Base-by-base conservation (phyloP, 2,329 filamentous ascomycete species). In the Corinectria fuckeliana region DNA sequence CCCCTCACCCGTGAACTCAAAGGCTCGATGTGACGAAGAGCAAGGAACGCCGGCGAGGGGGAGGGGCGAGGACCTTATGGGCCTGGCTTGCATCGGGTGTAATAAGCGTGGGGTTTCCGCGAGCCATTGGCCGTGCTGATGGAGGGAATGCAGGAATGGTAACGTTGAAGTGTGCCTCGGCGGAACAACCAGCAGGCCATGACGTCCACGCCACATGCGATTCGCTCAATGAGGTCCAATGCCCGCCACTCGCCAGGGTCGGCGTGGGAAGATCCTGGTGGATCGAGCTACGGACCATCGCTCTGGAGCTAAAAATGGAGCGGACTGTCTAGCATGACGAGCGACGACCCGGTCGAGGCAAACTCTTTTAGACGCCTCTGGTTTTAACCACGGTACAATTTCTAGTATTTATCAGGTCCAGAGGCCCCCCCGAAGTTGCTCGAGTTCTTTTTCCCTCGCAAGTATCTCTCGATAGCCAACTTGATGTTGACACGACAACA, bases 401-500 rank as follows among this genome's bases (percentile, higher is more conserved):
- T n/a, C n/a, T n/a, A n/a, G n/a, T 59, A 60, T 69, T 61, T 64
- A 66, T 57, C 30, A 60, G 53, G 63, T 68, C 50, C 48, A 50
- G 56, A 62, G 60, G 56, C 60, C 44, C 56, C 64, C 55, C 38
- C 14, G 18, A 34, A 23, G 14, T 26, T 47, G n/a, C 20, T n/a
- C 8, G 25, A 41, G n/a, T 39, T 58, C 59, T 47, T 36, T 53
- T 55, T 52, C 57, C 55, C 44, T 60, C 64, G 62, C 62, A 66
- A 42, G 54, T 56, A 44, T 64, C 45, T 50, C 54, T 45, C 32
- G 32, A 41, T 52, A 57, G 50, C 48, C 60, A 63, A 53, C 62
- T 69, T 69, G 26, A 70, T 70, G 68, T 70, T 69, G 65, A 63
- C 36, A 54, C 55, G 41, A 68, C 61, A 69, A 58, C 68, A 70